Evolutionary conservation across 495 filamentous ascomycete genomes (phyloP).

Genomic region (Podospora comata): DNA sequence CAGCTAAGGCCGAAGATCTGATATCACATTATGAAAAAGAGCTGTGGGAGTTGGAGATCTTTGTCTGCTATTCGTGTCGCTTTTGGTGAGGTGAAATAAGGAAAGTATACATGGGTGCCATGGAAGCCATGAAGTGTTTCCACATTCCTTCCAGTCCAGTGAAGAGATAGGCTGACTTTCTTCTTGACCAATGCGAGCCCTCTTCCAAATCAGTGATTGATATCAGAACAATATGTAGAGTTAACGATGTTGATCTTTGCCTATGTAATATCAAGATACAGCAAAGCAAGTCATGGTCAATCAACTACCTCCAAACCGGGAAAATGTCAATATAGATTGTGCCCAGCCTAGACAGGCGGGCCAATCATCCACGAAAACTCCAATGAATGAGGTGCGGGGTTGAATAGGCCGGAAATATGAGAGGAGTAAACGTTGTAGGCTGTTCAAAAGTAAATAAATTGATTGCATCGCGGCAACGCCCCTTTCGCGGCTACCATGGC

Average conservation of each 20-base stretch:
- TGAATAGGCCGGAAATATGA: background rate
- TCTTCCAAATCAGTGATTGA: background rate
- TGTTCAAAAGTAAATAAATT: conserved; percentile 6
- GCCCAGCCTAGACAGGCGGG: background rate
- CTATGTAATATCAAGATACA: background rate
- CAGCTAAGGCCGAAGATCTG: no score
- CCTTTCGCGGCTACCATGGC: background rate
- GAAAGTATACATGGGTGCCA: background rate
- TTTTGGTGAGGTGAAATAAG: no score
- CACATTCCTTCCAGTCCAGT: background rate
- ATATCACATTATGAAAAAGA: no score
- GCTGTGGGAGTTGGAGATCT: no score
- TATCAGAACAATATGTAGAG: background rate
- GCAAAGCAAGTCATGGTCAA: background rate
- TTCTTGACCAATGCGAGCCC: background rate
- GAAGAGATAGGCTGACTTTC: background rate
- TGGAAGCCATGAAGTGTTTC: background rate
- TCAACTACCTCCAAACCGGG: conserved; percentile 1
- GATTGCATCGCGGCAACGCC: background rate
- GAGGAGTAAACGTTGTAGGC: background rate
- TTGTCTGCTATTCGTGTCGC: no score
- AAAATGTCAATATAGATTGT: conserved; percentile 5
- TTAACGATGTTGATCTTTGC: background rate
- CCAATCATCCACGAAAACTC: background rate
- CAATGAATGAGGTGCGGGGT: background rate